Percentiles rank a stretch among this genome's conserved stretches.
phyloP scores from a whole-genome alignment of 371 early-diverging fungal species.

The Mucor velutinosus region DNA sequence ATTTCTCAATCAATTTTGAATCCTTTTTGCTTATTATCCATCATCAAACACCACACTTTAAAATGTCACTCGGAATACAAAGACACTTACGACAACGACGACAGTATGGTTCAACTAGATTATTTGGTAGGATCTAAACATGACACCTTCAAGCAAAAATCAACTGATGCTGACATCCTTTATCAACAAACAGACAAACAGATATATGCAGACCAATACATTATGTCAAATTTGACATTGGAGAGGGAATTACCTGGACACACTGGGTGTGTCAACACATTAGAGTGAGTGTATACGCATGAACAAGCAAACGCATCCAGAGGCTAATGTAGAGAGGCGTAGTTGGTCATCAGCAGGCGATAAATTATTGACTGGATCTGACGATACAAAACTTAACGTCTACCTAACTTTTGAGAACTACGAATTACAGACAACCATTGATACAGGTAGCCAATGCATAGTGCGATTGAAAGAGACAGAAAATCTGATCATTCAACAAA shows the following conservation, averaged over 20 bases:
- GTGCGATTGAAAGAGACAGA: not conserved
- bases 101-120: not conserved
- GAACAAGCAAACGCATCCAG: not conserved
- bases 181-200: constrained; percentile 19
- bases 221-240: constrained; percentile 31
- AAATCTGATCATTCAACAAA: constrained; percentile 3
- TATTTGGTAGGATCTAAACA: not conserved
- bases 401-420: constrained; percentile 49
- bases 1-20: not conserved
- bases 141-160: not conserved
- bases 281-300: constrained; percentile 44
- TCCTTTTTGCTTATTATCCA: not conserved
- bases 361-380: constrained; percentile 67
- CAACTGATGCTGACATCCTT: not conserved
- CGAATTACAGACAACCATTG: constrained; percentile 22
- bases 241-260: constrained; percentile 61
- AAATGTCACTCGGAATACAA: constrained; percentile 9
- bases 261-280: constrained; percentile 78
- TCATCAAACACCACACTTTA: not conserved
- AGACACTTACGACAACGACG: constrained; percentile 6
- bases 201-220: constrained; percentile 32
- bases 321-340: not conserved
- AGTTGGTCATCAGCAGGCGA: constrained; percentile 66
- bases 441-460: constrained; percentile 2
- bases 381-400: constrained; percentile 63